Evolutionary conservation across 1,139 yeast species (phyloP).

Genomic region (Kodamaea alishanica): DNA sequence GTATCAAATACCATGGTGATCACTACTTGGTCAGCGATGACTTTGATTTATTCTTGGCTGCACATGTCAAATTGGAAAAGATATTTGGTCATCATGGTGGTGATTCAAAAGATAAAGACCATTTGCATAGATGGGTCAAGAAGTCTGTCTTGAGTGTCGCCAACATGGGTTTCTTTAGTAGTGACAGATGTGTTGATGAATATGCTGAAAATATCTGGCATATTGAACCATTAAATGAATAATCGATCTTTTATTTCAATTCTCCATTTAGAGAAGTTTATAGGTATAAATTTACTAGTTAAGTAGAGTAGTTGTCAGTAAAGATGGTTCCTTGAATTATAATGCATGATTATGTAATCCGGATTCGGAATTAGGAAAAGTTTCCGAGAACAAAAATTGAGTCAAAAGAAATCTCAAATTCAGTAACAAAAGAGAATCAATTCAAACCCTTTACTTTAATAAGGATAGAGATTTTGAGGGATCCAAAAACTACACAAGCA

Average conservation of each 20-base stretch:
- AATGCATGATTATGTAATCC: too few relatives aligned
- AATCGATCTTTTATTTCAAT: conserved; percentile 4
- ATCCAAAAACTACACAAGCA: too few relatives aligned
- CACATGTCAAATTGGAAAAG: conserved; percentile 72
- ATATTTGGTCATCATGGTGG: conserved; percentile 56
- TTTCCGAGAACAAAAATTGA: too few relatives aligned
- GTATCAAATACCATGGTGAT: conserved; percentile 73
- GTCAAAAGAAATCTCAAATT: too few relatives aligned
- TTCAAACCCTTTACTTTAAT: too few relatives aligned
- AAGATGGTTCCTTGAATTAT: too few relatives aligned
- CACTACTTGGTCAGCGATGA: conserved; percentile 85
- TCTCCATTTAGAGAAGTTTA: too few relatives aligned
- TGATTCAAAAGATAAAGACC: conserved; percentile 45
- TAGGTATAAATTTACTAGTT: too few relatives aligned
- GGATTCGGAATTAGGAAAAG: too few relatives aligned
- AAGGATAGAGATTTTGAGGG: too few relatives aligned
- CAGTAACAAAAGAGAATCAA: too few relatives aligned
- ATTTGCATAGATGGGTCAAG: conserved; percentile 65
- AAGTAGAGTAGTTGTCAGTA: too few relatives aligned
- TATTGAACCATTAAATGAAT: conserved; percentile 60
- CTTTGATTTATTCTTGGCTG: conserved; percentile 79
- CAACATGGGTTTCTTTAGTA: conserved; percentile 88
- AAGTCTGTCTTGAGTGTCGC: conserved; percentile 80
- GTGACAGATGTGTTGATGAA: conserved; percentile 89
- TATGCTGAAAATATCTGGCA: conserved; percentile 94